phyloP scores from a whole-genome alignment of 495 filamentous ascomycete genomes.

The Rostrohypoxylon terebratum region DNA sequence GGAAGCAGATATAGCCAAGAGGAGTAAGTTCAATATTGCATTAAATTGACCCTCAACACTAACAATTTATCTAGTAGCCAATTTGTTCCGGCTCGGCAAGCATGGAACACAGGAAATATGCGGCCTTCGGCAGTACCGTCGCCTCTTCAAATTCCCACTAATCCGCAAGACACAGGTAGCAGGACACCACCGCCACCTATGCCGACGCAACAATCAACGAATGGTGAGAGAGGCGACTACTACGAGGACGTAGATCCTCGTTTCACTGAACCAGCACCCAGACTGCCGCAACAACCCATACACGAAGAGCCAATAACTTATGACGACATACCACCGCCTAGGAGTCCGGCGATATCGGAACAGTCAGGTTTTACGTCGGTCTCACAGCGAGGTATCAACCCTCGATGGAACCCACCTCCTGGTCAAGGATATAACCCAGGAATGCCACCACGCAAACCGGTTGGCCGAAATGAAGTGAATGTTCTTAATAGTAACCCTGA shows the following conservation, averaged over 20 bases:
- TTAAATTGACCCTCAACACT: conserved; percentile 7
- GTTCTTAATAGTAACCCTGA: conserved; percentile 78
- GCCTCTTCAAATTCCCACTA: conserved; percentile 51
- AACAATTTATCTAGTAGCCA: conserved; percentile 55
- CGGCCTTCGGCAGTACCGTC: conserved; percentile 56
- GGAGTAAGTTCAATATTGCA: conserved; percentile 69
- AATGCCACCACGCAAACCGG: conserved; percentile 57
- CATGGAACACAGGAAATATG: conserved; percentile 63
- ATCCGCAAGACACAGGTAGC: conserved; percentile 57
- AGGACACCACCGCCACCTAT: conserved; percentile 48
- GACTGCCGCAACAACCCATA: conserved; percentile 40
- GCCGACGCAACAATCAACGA: conserved; percentile 44
- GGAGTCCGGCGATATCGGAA: conserved; percentile 81
- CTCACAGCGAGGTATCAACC: conserved; percentile 86
- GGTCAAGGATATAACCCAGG: conserved; percentile 46
- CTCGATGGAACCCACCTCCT: conserved; percentile 74
- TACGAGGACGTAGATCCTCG: conserved; percentile 96
- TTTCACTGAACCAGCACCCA: conserved; percentile 67
- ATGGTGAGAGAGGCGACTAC: conserved; percentile 68
- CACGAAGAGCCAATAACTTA: conserved; percentile 54
- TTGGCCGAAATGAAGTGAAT: conserved; percentile 65
- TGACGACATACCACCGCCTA: conserved; percentile 72
- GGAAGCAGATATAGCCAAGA: conserved; percentile 76
- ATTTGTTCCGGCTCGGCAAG: conserved; percentile 74
- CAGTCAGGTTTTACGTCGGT: conserved; percentile 86